phyloP scores from a whole-genome alignment of 75 land plant genomes.

The Sequoiadendron giganteum region DNA sequence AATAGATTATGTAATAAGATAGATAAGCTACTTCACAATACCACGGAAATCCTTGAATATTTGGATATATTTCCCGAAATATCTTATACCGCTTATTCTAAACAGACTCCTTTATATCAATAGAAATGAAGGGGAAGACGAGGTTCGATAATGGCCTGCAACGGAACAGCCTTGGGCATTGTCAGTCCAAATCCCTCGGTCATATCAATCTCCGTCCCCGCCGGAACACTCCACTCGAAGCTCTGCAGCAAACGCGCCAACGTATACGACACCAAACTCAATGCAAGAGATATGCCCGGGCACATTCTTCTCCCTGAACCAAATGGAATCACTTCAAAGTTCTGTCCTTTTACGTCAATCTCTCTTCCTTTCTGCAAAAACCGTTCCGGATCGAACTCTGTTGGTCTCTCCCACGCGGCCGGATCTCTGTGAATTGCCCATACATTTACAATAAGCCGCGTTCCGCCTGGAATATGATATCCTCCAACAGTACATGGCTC shows the following conservation, averaged over 20 bases:
- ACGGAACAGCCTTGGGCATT: not conserved
- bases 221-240: not conserved
- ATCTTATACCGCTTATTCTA: too few species aligned
- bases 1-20: too few species aligned
- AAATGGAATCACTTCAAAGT: not conserved
- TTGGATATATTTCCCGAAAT: too few species aligned
- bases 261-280: not conserved
- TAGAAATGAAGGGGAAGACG: not conserved
- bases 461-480: not conserved
- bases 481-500: conserved; percentile 3
- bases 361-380: not conserved
- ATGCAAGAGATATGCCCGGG: not conserved
- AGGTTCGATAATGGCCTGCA: not conserved
- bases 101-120: not conserved
- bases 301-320: conserved; percentile 2
- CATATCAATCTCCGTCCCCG: not conserved
- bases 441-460: not conserved
- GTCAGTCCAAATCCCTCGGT: not conserved
- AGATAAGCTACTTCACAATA: too few species aligned
- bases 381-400: conserved; percentile 16
- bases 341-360: not conserved
- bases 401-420: not conserved
- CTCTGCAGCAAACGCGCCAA: not conserved
- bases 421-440: conserved; percentile 5
- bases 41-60: too few species aligned